Evolutionary conservation across 495 filamentous ascomycete species (phyloP).

Genomic region (Bacidia rubella): DNA sequence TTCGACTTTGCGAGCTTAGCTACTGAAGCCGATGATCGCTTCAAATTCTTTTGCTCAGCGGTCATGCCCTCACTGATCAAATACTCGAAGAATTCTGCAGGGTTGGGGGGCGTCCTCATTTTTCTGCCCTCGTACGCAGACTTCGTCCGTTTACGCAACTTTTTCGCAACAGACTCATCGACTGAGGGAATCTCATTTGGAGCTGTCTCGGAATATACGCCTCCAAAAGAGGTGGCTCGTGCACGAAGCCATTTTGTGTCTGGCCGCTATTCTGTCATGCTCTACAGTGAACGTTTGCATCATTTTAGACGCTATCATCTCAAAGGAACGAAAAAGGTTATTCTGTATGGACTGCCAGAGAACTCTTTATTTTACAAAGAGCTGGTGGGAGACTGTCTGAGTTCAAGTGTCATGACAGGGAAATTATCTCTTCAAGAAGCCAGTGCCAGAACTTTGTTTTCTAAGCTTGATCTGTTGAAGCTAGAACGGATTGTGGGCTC

Average conservation of each 20-base stretch:
- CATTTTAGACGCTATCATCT: conserved; percentile 81
- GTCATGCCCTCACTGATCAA: conserved; percentile 57
- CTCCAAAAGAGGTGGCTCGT: conserved; percentile 58
- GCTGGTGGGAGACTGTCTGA: conserved; percentile 38
- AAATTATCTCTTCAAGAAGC: conserved; percentile 20
- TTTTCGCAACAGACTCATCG: conserved; percentile 60
- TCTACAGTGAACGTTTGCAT: conserved; percentile 88
- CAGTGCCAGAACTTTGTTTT: conserved; percentile 62
- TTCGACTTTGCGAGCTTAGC: conserved; percentile 55
- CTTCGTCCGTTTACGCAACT: conserved; percentile 84
- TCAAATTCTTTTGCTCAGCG: conserved; percentile 75
- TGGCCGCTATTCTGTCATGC: conserved; percentile 65
- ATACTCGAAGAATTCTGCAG: conserved; percentile 22
- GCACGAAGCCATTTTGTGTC: conserved; percentile 77
- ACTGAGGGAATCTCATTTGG: conserved; percentile 66
- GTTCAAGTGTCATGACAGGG: conserved; percentile 25
- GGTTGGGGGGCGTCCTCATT: conserved; percentile 51
- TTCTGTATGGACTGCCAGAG: conserved; percentile 82
- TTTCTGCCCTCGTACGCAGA: conserved; percentile 90
- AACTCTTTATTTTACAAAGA: conserved; percentile 83
- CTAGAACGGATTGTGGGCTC: conserved; percentile 81
- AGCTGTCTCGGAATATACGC: conserved; percentile 75
- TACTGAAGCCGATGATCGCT: conserved; percentile 76
- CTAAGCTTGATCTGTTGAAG: conserved; percentile 75
- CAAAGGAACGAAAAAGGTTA: conserved; percentile 60